phyloP scores from a whole-genome alignment of 2,329 filamentous ascomycete genomes.

The Ophiobolus disseminans region DNA sequence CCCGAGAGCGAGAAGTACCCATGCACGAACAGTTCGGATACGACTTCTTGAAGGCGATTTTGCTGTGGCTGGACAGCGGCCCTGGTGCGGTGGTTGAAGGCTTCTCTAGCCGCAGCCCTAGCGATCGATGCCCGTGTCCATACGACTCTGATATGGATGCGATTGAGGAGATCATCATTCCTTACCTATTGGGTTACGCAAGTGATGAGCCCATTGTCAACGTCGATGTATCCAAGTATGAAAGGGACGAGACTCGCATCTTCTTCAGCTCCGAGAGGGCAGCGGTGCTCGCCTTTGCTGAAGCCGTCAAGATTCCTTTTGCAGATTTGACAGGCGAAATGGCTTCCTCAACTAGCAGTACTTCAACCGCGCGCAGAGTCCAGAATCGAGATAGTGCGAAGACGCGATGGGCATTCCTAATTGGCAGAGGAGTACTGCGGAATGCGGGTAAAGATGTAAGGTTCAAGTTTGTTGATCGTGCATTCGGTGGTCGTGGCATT shows the following conservation, averaged over 20 bases:
- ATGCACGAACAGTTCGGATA: conserved; percentile 64
- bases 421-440: conserved; percentile 66
- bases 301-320: conserved; percentile 61
- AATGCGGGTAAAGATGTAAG: conserved; percentile 63
- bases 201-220: conserved; percentile 60
- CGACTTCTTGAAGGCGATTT: conserved; percentile 69
- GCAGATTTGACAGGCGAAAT: conserved; percentile 56
- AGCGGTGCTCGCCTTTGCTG: conserved; percentile 64
- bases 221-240: conserved; percentile 65
- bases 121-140: conserved; percentile 60
- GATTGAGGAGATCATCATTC: conserved; percentile 64
- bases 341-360: conserved; percentile 30
- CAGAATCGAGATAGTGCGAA: conserved; percentile 56
- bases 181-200: conserved; percentile 64
- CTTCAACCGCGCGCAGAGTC: conserved; percentile 31
- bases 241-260: conserved; percentile 60
- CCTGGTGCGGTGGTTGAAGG: conserved; percentile 61
- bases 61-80: conserved; percentile 68
- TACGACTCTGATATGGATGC: conserved; percentile 58
- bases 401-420: conserved; percentile 65
- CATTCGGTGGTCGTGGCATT: conserved; percentile 66
- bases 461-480: conserved; percentile 64
- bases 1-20: conserved; percentile 42
- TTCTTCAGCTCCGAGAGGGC: conserved; percentile 61
- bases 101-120: conserved; percentile 59